phyloP scores from a whole-genome alignment of 2,329 filamentous ascomycete species.

The Pseudocercospora eumusae region DNA sequence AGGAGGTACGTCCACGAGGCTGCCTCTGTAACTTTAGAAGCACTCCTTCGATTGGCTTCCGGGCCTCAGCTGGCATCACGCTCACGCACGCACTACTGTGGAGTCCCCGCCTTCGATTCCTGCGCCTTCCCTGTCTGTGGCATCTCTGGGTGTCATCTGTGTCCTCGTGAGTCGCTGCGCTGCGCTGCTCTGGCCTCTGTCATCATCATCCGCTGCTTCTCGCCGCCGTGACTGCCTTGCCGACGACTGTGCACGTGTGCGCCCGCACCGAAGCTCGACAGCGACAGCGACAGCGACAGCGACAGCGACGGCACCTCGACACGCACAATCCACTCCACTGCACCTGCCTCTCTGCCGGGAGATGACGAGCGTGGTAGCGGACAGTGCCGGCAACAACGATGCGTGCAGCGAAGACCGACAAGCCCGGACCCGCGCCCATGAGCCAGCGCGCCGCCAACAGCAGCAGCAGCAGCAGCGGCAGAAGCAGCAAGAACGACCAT shows the following conservation, averaged over 20 bases:
- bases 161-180: constrained; percentile 12
- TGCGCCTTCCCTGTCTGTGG: constrained; percentile 12
- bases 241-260: constrained; percentile 3
- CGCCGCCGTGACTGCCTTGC: constrained; percentile 11
- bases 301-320: constrained; percentile 10
- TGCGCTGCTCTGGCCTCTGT: neutral
- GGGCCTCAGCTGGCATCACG: constrained; percentile 8
- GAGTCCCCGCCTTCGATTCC: constrained; percentile 14
- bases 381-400: constrained; percentile 12
- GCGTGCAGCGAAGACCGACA: constrained; percentile 13
- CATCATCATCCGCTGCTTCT: neutral
- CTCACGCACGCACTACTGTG: constrained; percentile 6
- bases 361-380: constrained; percentile 22
- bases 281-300: neutral
- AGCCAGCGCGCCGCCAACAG: constrained; percentile 20
- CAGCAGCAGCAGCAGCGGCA: constrained; percentile 15
- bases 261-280: neutral
- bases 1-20: constrained; percentile 1
- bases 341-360: constrained; percentile 15
- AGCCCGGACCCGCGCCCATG: constrained; percentile 16
- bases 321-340: too few species aligned
- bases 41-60: constrained; percentile 1
- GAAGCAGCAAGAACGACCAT: constrained; percentile 13
- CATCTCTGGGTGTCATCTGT: constrained; percentile 11
- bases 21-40: constrained; percentile 7